These are phyloP conservation scores for Triglochin maritima DNA, from an alignment of 106 monocot species.

Conservation along the genomic window DNA sequence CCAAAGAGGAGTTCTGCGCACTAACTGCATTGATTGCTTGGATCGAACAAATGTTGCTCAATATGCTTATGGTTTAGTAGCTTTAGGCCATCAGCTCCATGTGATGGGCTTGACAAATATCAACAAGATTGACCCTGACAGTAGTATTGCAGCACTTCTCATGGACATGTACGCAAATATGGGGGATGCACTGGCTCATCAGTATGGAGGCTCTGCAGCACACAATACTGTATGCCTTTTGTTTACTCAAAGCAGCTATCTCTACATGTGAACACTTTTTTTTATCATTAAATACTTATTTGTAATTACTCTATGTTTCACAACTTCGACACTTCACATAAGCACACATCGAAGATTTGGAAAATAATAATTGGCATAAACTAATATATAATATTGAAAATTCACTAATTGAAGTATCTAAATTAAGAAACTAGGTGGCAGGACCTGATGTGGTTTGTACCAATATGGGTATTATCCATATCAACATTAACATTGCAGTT, in stretches of 20 bases:
- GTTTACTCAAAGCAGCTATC: not conserved
- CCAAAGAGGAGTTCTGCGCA: conserved; percentile 91
- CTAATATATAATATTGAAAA: too few relatives aligned
- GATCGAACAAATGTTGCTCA: conserved; percentile 99
- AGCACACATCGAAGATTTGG: too few relatives aligned
- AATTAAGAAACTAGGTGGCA: too few relatives aligned
- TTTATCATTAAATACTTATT: not conserved
- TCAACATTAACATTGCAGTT: too few relatives aligned
- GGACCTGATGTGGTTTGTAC: too few relatives aligned
- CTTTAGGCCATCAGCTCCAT: conserved; percentile 93
- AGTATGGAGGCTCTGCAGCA: conserved; percentile 98
- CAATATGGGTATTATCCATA: too few relatives aligned
- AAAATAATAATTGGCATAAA: too few relatives aligned
- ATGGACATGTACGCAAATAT: conserved; percentile 96
- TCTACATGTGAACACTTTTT: not conserved
- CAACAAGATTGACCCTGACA: conserved; percentile 73
- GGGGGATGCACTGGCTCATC: conserved; percentile 97
- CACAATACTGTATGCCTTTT: conserved; percentile 56
- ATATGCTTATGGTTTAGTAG: conserved; percentile 92
- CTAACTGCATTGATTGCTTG: conserved; percentile 98
- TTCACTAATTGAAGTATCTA: too few relatives aligned
- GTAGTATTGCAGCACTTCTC: conserved; percentile 80
- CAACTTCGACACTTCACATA: too few relatives aligned
- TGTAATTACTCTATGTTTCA: too few relatives aligned
- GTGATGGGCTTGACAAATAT: conserved; percentile 76